Base-by-base conservation (phyloP, 202 grass and related monocot genomes). In the Thinopyrum obtusiflorum region DNA sequence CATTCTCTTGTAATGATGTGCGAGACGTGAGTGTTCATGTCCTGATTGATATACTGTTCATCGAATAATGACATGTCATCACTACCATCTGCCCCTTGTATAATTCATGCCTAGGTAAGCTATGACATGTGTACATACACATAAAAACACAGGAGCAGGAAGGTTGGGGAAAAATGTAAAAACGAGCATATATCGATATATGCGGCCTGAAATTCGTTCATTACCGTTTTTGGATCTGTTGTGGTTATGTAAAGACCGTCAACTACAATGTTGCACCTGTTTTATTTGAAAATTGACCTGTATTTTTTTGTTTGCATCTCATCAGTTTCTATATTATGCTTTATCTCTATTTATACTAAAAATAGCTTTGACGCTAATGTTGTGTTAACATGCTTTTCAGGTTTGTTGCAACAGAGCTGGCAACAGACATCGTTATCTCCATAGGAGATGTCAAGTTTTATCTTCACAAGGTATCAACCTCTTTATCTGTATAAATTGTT, bases 361-460 rank as follows among this genome's bases (percentile, higher is more conserved):
- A 11, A 5, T 44, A 78, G 62, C 14, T 69, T 77, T 73, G 32
- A 65, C 81, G 31, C 25, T 85, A 66, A 85, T 82, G 17, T 73
- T 17, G 26, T 0, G 11, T 18, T 78, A 73, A 78, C 57, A 82
- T 77, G n/a, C 66, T 94, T 86, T 89, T 87, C 94, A 99, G 97
- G 87, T 97, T 94, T 89, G 92, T 99, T 86, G 92, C 94, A 60
- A 93, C 97, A 27, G 97, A 99, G 80, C 65, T 99, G 73, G 92
- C 92, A 36, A 92, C 97, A 36, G 97, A 99, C 36, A 86, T 97
- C 73, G 80, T 93, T 86, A 83, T 99, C 65, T 90, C 85, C 11
- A 68, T 97, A 74, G 94, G 90, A 24, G 90, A 93, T 26, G 90
- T 93, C 65, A 97, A 97, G 62, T 99, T 99, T 93, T 93, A 90